Evolutionary conservation across 2,329 filamentous ascomycete genomes (phyloP), one percentile per base, ranked within the genome.

Genomic region (Curvularia spicifera): DNA sequence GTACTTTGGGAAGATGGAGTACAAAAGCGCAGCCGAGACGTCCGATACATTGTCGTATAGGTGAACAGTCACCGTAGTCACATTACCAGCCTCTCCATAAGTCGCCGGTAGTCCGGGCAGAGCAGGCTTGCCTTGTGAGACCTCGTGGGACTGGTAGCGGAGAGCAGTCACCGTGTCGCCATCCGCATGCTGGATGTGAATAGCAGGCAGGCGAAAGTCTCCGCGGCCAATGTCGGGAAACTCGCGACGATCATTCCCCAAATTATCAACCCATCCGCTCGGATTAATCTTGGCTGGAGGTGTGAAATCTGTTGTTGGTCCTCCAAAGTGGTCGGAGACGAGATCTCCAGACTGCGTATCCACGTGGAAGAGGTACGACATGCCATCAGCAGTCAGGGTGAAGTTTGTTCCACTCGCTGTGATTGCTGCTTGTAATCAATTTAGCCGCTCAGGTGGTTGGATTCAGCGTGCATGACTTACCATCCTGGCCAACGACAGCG

Each of bases 361-460:
- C 44, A 88, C 85, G 61, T 88, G 87, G 70, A 89, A 88, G 43
- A 84, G 83, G 66, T 89, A 89, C 0, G 86, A 87, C 29, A 87
- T 78, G 61, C 79, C 78, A 45, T 83, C 75, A 26, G 83, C 85
- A 29, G 84, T 84, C 45, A 88, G 77, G 1, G 84, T 80, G 62
- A 88, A 88, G 15, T 81, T 82, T 3, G 77, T 82, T 9, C 84
- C 84, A 5, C 84, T 73, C n/a, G 83, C 83, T 22, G 79, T 78
- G 54, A 87, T 80, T 37, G 80, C 84, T 85, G 63, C 0, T 35
- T 33, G 28, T 5, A 9, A 12, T 66, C 28, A 64, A 54, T 31
- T 15, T 40, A 24, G 12, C 46, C 29, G 31, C 10, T 31, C 40
- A 39, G 6, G 13, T 35, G 8, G 13, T 20, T 35, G 3, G 10